These are phyloP conservation scores for Lodderomyces pseudojiufengensis DNA, from an alignment of 1,139 yeast genomes.

Conservation along the genomic window DNA sequence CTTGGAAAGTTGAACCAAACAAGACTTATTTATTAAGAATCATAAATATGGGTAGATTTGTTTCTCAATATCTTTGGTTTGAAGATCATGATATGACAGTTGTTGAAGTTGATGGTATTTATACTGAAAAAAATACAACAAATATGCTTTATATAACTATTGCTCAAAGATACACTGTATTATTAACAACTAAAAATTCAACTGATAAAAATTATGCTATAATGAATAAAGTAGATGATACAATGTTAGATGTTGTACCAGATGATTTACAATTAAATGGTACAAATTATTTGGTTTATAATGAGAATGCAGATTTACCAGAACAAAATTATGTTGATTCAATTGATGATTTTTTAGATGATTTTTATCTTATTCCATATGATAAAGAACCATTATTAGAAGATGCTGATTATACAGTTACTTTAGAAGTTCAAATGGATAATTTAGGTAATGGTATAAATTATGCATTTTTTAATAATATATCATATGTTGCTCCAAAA, in stretches of 20 bases:
- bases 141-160: slow-evolving; percentile 59
- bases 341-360: slow-evolving; percentile 43
- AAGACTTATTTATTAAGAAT: slow-evolving; percentile 63
- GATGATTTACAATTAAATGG: slow-evolving; percentile 49
- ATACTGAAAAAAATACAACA: slow-evolving; percentile 53
- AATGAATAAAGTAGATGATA: slow-evolving; percentile 56
- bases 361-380: slow-evolving; percentile 51
- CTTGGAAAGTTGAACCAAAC: slow-evolving; percentile 57
- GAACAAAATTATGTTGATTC: slow-evolving; percentile 22
- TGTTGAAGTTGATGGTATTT: slow-evolving; percentile 73
- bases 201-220: slow-evolving; percentile 55
- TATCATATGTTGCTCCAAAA: slow-evolving; percentile 59
- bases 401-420: slow-evolving; percentile 61
- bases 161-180: slow-evolving; percentile 67
- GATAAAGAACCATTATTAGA: slow-evolving; percentile 38
- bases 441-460: slow-evolving; percentile 69
- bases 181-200: slow-evolving; percentile 51
- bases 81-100: slow-evolving; percentile 67
- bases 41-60: slow-evolving; percentile 66
- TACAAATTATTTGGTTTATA: slow-evolving; percentile 54
- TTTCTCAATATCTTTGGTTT: slow-evolving; percentile 62
- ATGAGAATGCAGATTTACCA: slow-evolving; percentile 27
- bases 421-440: slow-evolving; percentile 60
- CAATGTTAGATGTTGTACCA: slow-evolving; percentile 65
- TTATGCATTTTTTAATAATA: slow-evolving; percentile 71